Conservation (phyloP, 495 filamentous ascomycete species). For the Tuber aestivum region DNA sequence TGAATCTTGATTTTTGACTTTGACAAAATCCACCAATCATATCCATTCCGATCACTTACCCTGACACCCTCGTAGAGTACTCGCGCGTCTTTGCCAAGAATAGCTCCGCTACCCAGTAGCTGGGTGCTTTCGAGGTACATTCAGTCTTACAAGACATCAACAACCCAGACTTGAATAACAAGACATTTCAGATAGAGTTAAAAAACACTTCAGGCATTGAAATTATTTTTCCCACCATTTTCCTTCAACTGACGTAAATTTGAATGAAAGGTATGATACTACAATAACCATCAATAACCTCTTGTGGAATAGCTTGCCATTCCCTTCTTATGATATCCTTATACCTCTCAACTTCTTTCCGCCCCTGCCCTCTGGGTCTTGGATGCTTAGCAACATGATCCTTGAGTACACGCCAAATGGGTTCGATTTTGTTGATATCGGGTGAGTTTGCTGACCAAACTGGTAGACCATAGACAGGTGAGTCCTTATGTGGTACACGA, state of each 20-base stretch:
- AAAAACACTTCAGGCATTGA: background rate
- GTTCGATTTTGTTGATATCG: background rate
- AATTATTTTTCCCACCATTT: background rate
- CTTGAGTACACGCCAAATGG: background rate
- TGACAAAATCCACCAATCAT: too few species aligned
- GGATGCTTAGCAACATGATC: background rate
- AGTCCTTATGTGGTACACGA: background rate
- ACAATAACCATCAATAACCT: background rate
- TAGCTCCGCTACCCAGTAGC: background rate
- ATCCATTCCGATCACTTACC: too few species aligned
- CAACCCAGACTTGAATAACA: background rate
- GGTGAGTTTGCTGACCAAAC: background rate
- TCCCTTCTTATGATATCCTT: background rate
- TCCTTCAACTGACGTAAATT: background rate
- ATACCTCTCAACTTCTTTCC: background rate
- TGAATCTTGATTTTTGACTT: too few species aligned
- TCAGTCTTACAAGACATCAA: background rate
- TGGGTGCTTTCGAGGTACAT: background rate
- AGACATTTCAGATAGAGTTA: background rate
- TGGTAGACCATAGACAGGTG: background rate
- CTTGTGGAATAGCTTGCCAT: background rate
- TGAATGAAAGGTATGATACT: background rate
- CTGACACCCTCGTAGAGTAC: background rate
- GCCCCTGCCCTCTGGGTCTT: background rate
- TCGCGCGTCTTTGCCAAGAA: background rate